Percentiles rank a stretch among this genome's conserved stretches.
Evolutionary conservation across 2,329 filamentous ascomycete species (phyloP).

Genomic region (Clonostachys sp.): DNA sequence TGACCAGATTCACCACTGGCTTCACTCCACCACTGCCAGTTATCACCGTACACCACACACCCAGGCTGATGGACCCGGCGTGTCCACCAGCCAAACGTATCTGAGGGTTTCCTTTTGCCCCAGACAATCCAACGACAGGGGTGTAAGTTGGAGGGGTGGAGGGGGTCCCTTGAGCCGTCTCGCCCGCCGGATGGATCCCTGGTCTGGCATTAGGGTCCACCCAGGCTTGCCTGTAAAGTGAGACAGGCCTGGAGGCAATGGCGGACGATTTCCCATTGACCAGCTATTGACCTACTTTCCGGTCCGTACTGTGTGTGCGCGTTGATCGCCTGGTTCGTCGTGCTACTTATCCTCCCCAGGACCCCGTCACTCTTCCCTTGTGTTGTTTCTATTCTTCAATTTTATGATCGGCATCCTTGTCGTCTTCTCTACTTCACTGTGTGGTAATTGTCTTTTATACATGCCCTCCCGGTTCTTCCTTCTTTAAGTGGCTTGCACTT

Average conservation of each 20-base stretch:
- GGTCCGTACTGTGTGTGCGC: background rate
- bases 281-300: background rate
- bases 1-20: no score
- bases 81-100: constrained; percentile 2
- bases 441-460: constrained; percentile 38
- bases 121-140: constrained; percentile 4
- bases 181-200: constrained; percentile 11
- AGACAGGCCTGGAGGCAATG: constrained; percentile 41
- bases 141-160: constrained; percentile 2
- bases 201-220: constrained; percentile 1
- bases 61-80: background rate
- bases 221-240: constrained; percentile 43
- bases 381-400: constrained; percentile 24
- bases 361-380: constrained; percentile 22
- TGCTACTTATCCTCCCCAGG: constrained; percentile 6
- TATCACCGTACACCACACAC: background rate
- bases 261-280: constrained; percentile 8
- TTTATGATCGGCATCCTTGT: constrained; percentile 45
- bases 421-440: constrained; percentile 26
- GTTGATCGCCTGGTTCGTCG: constrained; percentile 33
- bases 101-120: constrained; percentile 6
- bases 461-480: constrained; percentile 45
- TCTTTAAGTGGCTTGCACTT: constrained; percentile 38
- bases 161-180: constrained; percentile 10
- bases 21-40: background rate